Percentiles rank a stretch among this genome's conserved stretches.
phyloP scores from a whole-genome alignment of 371 early-diverging fungal genomes.

The Apophysomyces ossiformis region DNA sequence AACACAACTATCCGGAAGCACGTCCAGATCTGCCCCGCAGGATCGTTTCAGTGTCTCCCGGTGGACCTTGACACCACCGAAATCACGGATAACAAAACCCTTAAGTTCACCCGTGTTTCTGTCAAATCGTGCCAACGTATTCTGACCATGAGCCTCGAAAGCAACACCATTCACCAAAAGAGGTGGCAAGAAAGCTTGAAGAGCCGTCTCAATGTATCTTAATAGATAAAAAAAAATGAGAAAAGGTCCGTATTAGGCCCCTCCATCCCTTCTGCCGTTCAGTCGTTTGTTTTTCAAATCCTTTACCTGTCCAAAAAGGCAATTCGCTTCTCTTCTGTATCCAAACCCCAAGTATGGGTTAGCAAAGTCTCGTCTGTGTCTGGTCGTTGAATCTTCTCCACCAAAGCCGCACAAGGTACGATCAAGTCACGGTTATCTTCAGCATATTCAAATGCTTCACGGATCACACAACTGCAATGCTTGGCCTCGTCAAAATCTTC shows the following conservation, averaged over 20 bases:
- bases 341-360: conserved; percentile 56
- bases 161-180: conserved; percentile 70
- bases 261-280: too few species aligned
- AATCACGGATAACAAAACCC: conserved; percentile 76
- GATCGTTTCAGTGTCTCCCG: conserved; percentile 53
- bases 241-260: too few species aligned
- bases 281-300: neutral
- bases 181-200: conserved; percentile 71
- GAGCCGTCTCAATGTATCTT: conserved; percentile 51
- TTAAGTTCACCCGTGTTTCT: conserved; percentile 55
- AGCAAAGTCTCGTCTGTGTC: conserved; percentile 56
- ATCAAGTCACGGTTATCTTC: conserved; percentile 53
- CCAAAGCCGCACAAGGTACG: conserved; percentile 70
- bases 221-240: neutral
- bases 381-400: conserved; percentile 57
- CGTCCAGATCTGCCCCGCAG: conserved; percentile 52
- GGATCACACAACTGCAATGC: conserved; percentile 69
- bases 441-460: conserved; percentile 57
- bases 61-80: conserved; percentile 76
- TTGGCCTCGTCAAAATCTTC: conserved; percentile 69
- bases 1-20: conserved; percentile 63
- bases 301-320: conserved; percentile 55
- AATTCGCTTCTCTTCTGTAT: conserved; percentile 56
- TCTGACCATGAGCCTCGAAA: conserved; percentile 79
- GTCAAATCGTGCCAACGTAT: conserved; percentile 67